Evolutionary conservation across 1,284 basidiomycete species (phyloP).

Genomic region (Tilletia indica): DNA sequence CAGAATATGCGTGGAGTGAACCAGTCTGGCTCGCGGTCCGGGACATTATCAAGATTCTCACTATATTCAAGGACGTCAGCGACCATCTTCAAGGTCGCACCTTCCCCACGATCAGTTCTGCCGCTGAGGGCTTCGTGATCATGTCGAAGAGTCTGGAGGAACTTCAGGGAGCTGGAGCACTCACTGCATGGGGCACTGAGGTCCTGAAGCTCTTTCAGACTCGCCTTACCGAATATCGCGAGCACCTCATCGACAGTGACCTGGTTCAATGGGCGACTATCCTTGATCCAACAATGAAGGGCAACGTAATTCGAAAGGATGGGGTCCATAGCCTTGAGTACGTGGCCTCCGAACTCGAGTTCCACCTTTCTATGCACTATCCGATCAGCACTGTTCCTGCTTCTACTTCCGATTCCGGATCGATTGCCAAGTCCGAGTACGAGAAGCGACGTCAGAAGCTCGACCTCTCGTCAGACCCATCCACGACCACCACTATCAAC

Average conservation of each 20-base stretch:
- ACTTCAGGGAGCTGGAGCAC: neutral
- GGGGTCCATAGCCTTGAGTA: neutral
- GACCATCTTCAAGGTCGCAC: neutral
- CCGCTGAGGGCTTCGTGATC: neutral
- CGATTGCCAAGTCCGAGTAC: neutral
- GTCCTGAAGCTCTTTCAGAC: neutral
- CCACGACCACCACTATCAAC: no score
- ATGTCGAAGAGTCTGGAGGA: neutral
- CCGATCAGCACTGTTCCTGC: neutral
- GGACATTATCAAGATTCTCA: neutral
- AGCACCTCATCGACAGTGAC: neutral
- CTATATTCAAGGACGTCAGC: neutral
- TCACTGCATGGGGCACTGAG: neutral
- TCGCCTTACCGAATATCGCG: neutral
- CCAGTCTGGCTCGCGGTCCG: neutral
- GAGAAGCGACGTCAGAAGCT: no score
- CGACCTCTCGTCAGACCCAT: no score
- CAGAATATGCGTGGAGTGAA: neutral
- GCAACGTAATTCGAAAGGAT: neutral
- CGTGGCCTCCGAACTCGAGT: neutral
- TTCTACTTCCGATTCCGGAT: neutral
- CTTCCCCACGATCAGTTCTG: neutral
- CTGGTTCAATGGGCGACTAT: neutral
- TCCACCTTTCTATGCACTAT: neutral
- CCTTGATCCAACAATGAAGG: neutral